Conservation (phyloP, 108 stramenopile species). For the Halocafeteria seosinensis region DNA sequence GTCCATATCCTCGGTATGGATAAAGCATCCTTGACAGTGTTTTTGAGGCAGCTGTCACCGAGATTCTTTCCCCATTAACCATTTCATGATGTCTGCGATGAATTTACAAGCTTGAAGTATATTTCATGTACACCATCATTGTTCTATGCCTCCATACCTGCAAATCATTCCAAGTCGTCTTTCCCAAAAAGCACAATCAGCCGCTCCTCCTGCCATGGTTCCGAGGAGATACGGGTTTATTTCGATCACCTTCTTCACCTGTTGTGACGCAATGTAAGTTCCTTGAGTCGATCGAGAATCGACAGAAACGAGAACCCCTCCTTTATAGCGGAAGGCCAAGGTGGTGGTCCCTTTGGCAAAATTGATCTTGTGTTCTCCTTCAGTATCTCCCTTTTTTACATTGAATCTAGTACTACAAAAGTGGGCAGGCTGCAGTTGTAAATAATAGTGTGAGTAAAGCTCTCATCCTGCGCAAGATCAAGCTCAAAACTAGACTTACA, state of each 20-base stretch:
- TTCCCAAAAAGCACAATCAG: constrained; percentile 99
- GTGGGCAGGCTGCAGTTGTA: constrained; percentile 28
- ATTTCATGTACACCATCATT: too few species aligned
- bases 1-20: constrained; percentile 87
- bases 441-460: too few species aligned
- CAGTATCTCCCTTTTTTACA: constrained; percentile 32
- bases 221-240: constrained; percentile 68
- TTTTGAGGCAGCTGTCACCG: constrained; percentile 81
- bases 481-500: too few species aligned
- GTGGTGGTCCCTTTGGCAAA: constrained; percentile 92
- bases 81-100: constrained; percentile 15
- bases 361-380: constrained; percentile 33
- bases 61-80: constrained; percentile 22
- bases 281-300: constrained; percentile 96
- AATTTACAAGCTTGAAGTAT: too few species aligned
- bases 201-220: constrained; percentile 96
- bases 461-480: too few species aligned
- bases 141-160: too few species aligned
- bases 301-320: constrained; percentile 77
- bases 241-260: constrained; percentile 35
- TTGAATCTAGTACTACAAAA: constrained; percentile 29
- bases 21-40: constrained; percentile 85
- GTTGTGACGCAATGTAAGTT: constrained; percentile 63
- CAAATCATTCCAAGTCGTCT: constrained; percentile 89
- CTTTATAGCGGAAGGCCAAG: constrained; percentile 92